A percentile compares a stretch with the other conserved stretches of the same genome.
These are phyloP conservation scores for Candida tallmaniae DNA, from an alignment of 805 yeast genomes.

Conservation along the genomic window DNA sequence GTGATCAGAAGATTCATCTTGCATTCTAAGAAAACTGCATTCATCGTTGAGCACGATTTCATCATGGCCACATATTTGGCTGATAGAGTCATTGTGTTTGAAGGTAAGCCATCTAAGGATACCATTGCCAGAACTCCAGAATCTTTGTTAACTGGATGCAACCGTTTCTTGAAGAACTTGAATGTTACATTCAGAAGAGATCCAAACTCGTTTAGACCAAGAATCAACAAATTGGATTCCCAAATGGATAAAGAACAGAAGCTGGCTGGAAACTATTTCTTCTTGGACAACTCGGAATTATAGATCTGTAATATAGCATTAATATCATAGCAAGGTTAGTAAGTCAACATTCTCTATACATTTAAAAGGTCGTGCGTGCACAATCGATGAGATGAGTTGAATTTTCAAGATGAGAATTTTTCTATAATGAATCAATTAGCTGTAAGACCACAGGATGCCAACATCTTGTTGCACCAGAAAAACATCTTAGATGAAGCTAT, in stretches of 20 bases:
- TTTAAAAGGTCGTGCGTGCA: background rate
- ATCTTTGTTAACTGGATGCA: constrained; percentile 93
- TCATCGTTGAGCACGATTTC: constrained; percentile 99
- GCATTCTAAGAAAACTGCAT: constrained; percentile 98
- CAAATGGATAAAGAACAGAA: constrained; percentile 99
- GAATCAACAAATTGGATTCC: constrained; percentile 95
- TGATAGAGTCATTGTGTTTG: constrained; percentile 97
- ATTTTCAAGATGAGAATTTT: background rate
- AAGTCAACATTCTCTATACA: no score
- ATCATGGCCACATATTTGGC: constrained; percentile 99
- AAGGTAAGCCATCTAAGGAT: constrained; percentile 85
- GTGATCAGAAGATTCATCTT: constrained; percentile 95
- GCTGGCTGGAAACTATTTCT: constrained; percentile 87
- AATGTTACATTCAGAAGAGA: constrained; percentile 99
- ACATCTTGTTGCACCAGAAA: constrained; percentile 64
- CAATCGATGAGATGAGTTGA: background rate
- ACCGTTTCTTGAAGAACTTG: constrained; percentile 92
- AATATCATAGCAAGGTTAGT: background rate
- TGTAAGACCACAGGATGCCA: constrained; percentile 69
- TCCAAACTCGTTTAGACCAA: constrained; percentile 96
- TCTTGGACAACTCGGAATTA: constrained; percentile 65
- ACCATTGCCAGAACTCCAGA: constrained; percentile 89
- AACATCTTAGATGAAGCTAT: constrained; percentile 60
- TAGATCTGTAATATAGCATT: constrained; percentile 1
- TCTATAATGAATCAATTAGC: constrained; percentile 47